phyloP scores from a whole-genome alignment of 1,284 basidiomycete species.

The Chalciporus sp. region DNA sequence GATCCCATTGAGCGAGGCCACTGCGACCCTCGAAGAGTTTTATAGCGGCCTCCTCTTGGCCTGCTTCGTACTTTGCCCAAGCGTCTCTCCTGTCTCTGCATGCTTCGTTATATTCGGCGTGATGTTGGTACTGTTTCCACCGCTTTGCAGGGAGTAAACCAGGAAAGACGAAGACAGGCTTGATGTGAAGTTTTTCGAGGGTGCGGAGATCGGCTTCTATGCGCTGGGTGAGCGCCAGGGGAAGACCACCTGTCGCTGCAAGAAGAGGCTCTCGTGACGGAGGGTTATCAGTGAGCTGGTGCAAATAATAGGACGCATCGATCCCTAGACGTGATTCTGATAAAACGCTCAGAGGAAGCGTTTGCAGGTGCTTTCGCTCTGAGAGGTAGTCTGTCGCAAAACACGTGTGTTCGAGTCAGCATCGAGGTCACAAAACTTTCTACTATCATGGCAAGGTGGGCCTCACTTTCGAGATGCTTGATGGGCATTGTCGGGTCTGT shows the following conservation, averaged over 20 bases:
- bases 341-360: conserved; percentile 80
- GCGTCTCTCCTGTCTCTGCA: conserved; percentile 79
- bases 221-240: conserved; percentile 80
- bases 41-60: conserved; percentile 85
- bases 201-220: conserved; percentile 92
- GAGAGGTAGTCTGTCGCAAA: conserved; percentile 68
- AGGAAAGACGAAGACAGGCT: conserved; percentile 97
- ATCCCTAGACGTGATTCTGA: conserved; percentile 95
- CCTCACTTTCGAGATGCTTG: conserved; percentile 57
- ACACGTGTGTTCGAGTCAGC: neutral
- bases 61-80: conserved; percentile 89
- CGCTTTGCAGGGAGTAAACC: conserved; percentile 77
- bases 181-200: conserved; percentile 90
- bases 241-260: conserved; percentile 92
- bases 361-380: conserved; percentile 87
- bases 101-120: conserved; percentile 68
- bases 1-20: conserved; percentile 77
- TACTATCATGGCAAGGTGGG: neutral
- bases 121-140: conserved; percentile 55
- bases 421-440: neutral
- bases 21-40: conserved; percentile 75
- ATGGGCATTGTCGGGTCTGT: conserved; percentile 45
- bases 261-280: conserved; percentile 86
- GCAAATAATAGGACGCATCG: conserved; percentile 92
- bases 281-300: conserved; percentile 75